phyloP scores from a whole-genome alignment of 768 basidiomycete genomes.

The Mycena alexandri region DNA sequence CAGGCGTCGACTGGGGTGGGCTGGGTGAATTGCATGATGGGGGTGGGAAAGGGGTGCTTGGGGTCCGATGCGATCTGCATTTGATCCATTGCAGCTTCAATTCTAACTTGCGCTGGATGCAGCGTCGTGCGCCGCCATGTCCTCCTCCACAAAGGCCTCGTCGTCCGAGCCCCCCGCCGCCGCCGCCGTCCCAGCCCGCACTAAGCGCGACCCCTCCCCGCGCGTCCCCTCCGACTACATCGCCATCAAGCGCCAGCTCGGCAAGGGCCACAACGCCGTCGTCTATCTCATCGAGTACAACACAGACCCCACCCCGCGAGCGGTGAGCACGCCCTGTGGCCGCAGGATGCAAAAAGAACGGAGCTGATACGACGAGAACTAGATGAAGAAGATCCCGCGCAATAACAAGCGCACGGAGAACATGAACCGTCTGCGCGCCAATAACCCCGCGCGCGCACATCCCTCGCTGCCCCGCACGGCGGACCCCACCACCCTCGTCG shows the following conservation, averaged over 20 bases:
- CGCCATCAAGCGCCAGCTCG: conserved; percentile 28
- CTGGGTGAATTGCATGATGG: conserved; percentile 28
- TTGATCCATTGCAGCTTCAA: background rate
- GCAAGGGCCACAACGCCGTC: conserved; percentile 31
- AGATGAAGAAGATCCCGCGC: conserved; percentile 38
- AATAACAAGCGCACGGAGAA: conserved; percentile 38
- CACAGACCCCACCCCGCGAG: conserved; percentile 22
- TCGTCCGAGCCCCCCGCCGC: background rate
- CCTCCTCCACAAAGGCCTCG: conserved; percentile 12
- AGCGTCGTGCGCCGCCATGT: conserved; percentile 1
- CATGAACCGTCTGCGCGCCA: conserved; percentile 35
- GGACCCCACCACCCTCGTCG: conserved; percentile 64
- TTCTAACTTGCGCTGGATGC: conserved; percentile 7
- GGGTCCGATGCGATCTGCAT: conserved; percentile 25
- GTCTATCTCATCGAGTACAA: conserved; percentile 36
- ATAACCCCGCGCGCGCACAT: conserved; percentile 30
- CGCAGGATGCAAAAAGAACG: background rate
- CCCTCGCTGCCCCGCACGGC: conserved; percentile 18
- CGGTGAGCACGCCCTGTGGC: conserved; percentile 25
- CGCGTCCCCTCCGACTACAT: conserved; percentile 13
- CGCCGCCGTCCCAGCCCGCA: background rate
- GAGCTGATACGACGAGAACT: background rate
- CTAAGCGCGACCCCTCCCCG: background rate
- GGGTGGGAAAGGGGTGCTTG: conserved; percentile 9
- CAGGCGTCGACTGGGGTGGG: conserved; percentile 65